Percentiles rank a stretch among this genome's conserved stretches.
These are phyloP conservation scores for Trichocomaceae sp. DNA, from an alignment of 2,329 filamentous ascomycete species.

Conservation along the genomic window DNA sequence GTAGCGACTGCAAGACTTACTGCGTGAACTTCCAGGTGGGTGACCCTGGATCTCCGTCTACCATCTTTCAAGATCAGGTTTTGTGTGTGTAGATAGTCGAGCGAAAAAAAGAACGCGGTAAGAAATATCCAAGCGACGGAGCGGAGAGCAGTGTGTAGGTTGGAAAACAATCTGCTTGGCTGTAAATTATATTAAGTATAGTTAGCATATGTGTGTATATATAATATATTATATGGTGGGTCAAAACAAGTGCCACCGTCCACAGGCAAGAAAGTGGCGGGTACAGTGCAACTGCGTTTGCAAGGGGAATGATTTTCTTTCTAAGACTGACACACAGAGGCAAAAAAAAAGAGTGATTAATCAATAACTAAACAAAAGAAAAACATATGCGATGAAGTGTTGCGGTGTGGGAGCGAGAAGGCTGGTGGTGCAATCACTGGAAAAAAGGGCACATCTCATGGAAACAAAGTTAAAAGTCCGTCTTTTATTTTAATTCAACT, in stretches of 20 bases:
- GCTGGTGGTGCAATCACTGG: conserved; percentile 4
- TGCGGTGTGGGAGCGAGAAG: neutral
- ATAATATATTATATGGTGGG: too few relatives aligned
- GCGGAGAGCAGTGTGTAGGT: neutral
- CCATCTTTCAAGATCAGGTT: conserved; percentile 62
- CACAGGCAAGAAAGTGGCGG: neutral
- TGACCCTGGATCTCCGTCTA: conserved; percentile 87
- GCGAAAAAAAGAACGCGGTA: neutral
- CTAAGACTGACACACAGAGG: neutral
- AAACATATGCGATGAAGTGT: neutral
- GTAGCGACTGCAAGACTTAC: conserved; percentile 51
- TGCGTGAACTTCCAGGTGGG: conserved; percentile 99
- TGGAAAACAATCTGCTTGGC: neutral
- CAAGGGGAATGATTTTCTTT: neutral
- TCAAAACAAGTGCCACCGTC: neutral
- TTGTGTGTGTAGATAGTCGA: conserved; percentile 22
- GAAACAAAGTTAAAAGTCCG: neutral
- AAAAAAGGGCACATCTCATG: neutral
- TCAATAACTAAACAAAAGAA: neutral
- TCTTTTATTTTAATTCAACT: neutral
- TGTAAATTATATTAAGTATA: neutral
- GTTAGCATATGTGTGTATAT: neutral
- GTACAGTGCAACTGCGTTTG: neutral
- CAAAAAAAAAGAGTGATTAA: neutral
- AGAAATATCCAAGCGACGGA: conserved; percentile 3